Evolutionary conservation across 2,329 filamentous ascomycete species (phyloP), one percentile per base, ranked within the genome.

Genomic region (Cladosporium sp.): DNA sequence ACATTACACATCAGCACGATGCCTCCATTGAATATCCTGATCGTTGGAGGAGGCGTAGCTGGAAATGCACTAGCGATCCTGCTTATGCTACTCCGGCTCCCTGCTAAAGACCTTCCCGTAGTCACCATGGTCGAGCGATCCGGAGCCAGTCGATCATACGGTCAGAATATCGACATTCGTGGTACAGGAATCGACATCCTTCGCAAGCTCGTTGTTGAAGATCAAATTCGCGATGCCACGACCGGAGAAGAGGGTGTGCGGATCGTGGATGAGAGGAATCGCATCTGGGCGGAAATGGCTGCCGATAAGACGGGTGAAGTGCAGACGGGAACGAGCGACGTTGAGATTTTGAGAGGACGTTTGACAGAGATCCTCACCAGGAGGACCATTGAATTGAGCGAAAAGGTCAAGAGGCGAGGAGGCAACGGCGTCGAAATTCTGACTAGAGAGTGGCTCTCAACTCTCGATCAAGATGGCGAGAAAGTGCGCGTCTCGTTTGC

Each of bases 81-180:
- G 7, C 54, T 64, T 18, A 53, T 65, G 3, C 50, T 59, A 13
- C 43, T 52, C 2, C 53, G 53, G 4, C 8, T 48, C 2, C 38
- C 44, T n/a, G 30, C 50, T 19, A 8, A 47, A 17, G 19, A 58
- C 22, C 56, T 55, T 19, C 57, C 57, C 8, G 50, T 55, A 15
- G 61, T 67, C 47, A 67, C 64, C 2, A 58, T 66, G 20, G 41
- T 67, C 19, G 64, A 67, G 51, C 58, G 60, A 12, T 32, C 58
- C 20, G 15, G 50, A 2, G 22, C 48, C n/a, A 48, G 53, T 30
- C 41, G 52, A 7, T 43, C 51, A 20, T 43, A 61, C 40, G 64
- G 64, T 34, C 64, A 67, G 45, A 66, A 65, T 54, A 60, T 67
- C 45, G 64, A 67, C 45, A 57, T 67, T 18, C 62, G 64, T 15